phyloP scores from a whole-genome alignment of 805 yeast species.

The Pichia occidentalis region DNA sequence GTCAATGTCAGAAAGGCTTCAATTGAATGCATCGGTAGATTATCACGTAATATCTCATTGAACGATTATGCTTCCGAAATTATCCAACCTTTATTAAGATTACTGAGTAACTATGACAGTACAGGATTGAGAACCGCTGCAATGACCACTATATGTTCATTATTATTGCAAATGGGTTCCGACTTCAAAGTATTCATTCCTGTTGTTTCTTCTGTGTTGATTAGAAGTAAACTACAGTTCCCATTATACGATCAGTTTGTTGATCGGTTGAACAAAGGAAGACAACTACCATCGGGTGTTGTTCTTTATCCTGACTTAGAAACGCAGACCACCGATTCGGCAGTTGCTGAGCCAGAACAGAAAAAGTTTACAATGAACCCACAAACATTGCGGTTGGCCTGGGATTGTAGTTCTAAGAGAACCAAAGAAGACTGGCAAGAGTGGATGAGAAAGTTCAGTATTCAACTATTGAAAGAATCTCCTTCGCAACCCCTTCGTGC shows the following conservation, averaged over 20 bases:
- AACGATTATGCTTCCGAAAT: constrained; percentile 88
- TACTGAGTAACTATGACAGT: constrained; percentile 34
- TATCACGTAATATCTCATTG: constrained; percentile 64
- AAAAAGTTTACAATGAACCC: constrained; percentile 69
- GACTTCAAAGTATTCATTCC: constrained; percentile 87
- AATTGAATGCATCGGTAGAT: constrained; percentile 73
- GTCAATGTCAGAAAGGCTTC: constrained; percentile 62
- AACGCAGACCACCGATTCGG: constrained; percentile 37
- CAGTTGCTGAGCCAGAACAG: constrained; percentile 59
- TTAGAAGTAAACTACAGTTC: constrained; percentile 59
- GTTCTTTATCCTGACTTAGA: constrained; percentile 56
- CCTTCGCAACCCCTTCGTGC: constrained; percentile 94
- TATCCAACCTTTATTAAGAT: constrained; percentile 76
- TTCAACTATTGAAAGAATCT: constrained; percentile 81
- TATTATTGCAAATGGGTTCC: constrained; percentile 73
- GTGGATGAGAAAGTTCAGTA: constrained; percentile 84
- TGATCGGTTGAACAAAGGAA: constrained; percentile 69
- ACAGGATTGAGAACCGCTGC: constrained; percentile 61
- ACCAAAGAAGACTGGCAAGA: constrained; percentile 97
- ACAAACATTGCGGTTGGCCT: constrained; percentile 63
- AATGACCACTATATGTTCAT: constrained; percentile 72
- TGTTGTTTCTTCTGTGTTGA: constrained; percentile 59
- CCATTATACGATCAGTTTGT: constrained; percentile 77
- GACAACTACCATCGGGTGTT: constrained; percentile 75
- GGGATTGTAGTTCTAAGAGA: constrained; percentile 88